A percentile compares a stretch with the other conserved stretches of the same genome.
phyloP scores from a whole-genome alignment of 1,284 basidiomycete species.

The Moesziomyces sp. region DNA sequence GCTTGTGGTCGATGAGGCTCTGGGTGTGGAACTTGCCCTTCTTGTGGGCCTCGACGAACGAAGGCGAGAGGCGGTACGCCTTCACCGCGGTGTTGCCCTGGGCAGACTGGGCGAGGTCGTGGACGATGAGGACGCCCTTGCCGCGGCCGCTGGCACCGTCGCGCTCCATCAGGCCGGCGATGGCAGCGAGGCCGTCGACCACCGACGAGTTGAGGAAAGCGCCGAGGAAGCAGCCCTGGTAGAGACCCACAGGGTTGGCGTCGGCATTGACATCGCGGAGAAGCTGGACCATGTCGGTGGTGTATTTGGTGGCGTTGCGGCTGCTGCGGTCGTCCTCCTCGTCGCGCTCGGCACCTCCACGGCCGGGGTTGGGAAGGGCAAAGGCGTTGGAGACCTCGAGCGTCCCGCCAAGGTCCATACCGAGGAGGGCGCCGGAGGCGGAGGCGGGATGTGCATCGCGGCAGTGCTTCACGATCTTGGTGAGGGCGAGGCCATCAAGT shows the following conservation, averaged over 20 bases:
- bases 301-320: constrained; percentile 72
- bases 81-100: constrained; percentile 89
- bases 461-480: constrained; percentile 68
- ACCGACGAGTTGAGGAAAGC: constrained; percentile 77
- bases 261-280: constrained; percentile 92
- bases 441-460: constrained; percentile 64
- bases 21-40: constrained; percentile 86
- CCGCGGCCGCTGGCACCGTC: constrained; percentile 62
- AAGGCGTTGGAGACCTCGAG: constrained; percentile 66
- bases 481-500: constrained; percentile 65
- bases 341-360: constrained; percentile 51
- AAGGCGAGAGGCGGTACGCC: constrained; percentile 85
- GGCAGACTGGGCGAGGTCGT: constrained; percentile 69
- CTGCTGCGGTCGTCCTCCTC: constrained; percentile 62
- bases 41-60: constrained; percentile 87
- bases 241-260: constrained; percentile 95
- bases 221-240: constrained; percentile 89
- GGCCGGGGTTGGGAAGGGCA: constrained; percentile 55
- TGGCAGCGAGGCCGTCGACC: constrained; percentile 76
- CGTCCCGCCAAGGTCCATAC: constrained; percentile 63
- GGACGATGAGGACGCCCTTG: constrained; percentile 65
- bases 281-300: constrained; percentile 84
- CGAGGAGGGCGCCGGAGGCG: constrained; percentile 63
- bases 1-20: constrained; percentile 81
- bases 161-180: constrained; percentile 63